These are phyloP conservation scores for Lippia alba DNA, from an alignment of 305 asterid species.

Conservation along the genomic window DNA sequence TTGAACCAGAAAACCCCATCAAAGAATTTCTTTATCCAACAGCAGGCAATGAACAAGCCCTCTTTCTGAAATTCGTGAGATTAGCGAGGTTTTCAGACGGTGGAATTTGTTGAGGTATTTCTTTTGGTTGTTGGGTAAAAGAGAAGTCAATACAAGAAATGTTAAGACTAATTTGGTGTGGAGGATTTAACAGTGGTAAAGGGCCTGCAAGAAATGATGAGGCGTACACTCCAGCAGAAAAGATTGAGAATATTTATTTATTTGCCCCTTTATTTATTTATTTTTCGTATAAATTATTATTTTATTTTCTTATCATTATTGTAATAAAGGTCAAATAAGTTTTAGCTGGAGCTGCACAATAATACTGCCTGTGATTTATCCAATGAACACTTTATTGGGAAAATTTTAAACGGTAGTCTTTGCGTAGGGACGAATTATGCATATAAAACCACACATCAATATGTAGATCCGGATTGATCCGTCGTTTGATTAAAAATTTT, in stretches of 20 bases:
- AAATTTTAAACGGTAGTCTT: too few relatives aligned
- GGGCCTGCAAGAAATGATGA: not conserved
- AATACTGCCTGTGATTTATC: not conserved
- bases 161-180: constrained; percentile 24
- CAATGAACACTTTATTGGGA: too few relatives aligned
- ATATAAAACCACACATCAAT: too few relatives aligned
- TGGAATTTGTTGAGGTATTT: not conserved
- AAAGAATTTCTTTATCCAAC: constrained; percentile 30
- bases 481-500: too few relatives aligned
- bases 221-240: constrained; percentile 9
- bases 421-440: too few relatives aligned
- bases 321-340: not conserved
- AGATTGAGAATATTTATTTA: not conserved
- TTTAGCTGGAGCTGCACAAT: constrained; percentile 2
- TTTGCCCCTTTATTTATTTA: too few relatives aligned
- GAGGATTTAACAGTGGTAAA: constrained; percentile 9
- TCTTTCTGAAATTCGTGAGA: constrained; percentile 26
- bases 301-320: not conserved
- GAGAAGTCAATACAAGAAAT: constrained; percentile 39
- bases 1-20: constrained; percentile 40
- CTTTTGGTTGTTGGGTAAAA: constrained; percentile 35
- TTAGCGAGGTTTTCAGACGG: constrained; percentile 6
- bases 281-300: too few relatives aligned
- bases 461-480: too few relatives aligned
- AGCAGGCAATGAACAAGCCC: constrained; percentile 17